phyloP scores from a whole-genome alignment of 2,329 filamentous ascomycete species.

The Rhynchosporium graminicola region DNA sequence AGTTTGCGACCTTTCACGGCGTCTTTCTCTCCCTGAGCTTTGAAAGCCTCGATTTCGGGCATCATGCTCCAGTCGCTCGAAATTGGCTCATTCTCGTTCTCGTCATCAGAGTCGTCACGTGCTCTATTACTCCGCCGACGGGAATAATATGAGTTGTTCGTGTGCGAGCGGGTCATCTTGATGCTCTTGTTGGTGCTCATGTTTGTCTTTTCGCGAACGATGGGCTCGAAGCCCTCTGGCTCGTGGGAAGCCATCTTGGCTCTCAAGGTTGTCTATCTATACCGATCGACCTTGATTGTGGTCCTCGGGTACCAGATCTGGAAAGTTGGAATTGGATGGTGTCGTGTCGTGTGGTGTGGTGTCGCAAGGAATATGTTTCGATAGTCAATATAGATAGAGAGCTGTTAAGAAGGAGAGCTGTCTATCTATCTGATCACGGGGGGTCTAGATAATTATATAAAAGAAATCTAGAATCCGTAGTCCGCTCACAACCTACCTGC shows the following conservation, averaged over 20 bases:
- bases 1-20: slow-evolving; percentile 39
- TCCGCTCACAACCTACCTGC: background rate
- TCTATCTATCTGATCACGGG: background rate
- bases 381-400: background rate
- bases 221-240: slow-evolving; percentile 10
- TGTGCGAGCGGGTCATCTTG: slow-evolving; percentile 21
- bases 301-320: background rate
- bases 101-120: slow-evolving; percentile 33
- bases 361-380: background rate
- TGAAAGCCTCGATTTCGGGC: slow-evolving; percentile 34
- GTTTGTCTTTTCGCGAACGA: slow-evolving; percentile 10
- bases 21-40: slow-evolving; percentile 33
- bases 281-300: background rate
- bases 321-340: background rate
- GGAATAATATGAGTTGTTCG: slow-evolving; percentile 26
- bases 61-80: slow-evolving; percentile 36
- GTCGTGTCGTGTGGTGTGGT: background rate
- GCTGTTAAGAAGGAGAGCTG: background rate
- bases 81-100: slow-evolving; percentile 27
- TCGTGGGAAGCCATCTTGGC: slow-evolving; percentile 9
- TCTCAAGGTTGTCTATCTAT: background rate
- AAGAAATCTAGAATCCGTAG: background rate
- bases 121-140: slow-evolving; percentile 19
- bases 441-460: slow-evolving; percentile 4
- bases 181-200: background rate